These are phyloP conservation scores for Durusdinium trenchii DNA, from an alignment of 73 alveolate genomes.

Conservation along the genomic window DNA sequence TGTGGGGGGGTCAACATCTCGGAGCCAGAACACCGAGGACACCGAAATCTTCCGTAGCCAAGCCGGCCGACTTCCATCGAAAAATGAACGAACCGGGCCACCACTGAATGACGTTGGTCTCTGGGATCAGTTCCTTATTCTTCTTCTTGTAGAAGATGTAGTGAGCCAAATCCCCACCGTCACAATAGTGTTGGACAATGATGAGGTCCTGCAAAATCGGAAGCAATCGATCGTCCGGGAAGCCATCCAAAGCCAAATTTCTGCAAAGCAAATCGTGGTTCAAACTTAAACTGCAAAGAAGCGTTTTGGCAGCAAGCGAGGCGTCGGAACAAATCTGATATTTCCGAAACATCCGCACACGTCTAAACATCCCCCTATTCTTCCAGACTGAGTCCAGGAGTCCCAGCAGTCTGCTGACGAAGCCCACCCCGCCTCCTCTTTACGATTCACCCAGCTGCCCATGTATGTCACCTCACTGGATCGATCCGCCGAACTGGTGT, in stretches of 20 bases:
- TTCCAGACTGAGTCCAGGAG: too few species aligned
- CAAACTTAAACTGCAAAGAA: not conserved
- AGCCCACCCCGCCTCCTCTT: slow-evolving; percentile 24
- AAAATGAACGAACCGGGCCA: not conserved
- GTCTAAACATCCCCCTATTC: too few species aligned
- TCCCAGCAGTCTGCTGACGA: not conserved
- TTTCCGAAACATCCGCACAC: too few species aligned
- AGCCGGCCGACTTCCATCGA: too few species aligned
- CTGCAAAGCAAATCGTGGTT: not conserved
- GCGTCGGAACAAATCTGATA: too few species aligned
- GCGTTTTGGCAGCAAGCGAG: too few species aligned
- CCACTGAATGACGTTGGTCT: slow-evolving; percentile 58
- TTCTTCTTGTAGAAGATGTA: slow-evolving; percentile 72
- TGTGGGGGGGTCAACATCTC: too few species aligned
- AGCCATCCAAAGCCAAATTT: not conserved
- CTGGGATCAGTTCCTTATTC: slow-evolving; percentile 42
- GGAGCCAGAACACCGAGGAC: too few species aligned
- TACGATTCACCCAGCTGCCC: slow-evolving; percentile 87
- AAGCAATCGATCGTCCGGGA: too few species aligned
- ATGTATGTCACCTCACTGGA: slow-evolving; percentile 66
- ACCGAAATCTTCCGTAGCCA: too few species aligned
- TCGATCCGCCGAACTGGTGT: not conserved
- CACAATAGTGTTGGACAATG: slow-evolving; percentile 75
- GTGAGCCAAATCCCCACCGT: slow-evolving; percentile 84
- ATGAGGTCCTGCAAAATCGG: slow-evolving; percentile 44